These are phyloP conservation scores for Pleurotus tuoliensis DNA, from an alignment of 768 basidiomycete genomes.

Conservation along the genomic window DNA sequence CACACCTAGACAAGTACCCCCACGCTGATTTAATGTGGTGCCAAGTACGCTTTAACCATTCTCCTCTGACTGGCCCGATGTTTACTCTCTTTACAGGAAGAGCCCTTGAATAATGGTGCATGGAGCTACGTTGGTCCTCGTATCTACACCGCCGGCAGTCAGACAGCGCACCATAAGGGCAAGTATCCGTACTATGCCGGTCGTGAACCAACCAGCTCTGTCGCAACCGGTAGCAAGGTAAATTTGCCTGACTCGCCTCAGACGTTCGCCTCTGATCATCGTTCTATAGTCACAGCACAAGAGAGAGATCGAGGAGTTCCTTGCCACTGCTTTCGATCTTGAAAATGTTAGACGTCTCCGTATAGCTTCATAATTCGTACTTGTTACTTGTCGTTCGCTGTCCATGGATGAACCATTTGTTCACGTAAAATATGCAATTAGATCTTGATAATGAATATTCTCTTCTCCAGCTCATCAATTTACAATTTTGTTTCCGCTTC, in stretches of 20 bases:
- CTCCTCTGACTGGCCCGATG: background rate
- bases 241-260: constrained; percentile 12
- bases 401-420: too few species aligned
- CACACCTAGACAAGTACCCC: constrained; percentile 94
- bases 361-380: constrained; percentile 2
- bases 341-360: constrained; percentile 14
- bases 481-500: too few species aligned
- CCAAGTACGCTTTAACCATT: constrained; percentile 46
- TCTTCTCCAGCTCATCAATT: too few species aligned
- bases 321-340: constrained; percentile 53
- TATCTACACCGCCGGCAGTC: constrained; percentile 87
- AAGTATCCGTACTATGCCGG: constrained; percentile 93
- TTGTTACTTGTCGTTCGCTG: too few species aligned
- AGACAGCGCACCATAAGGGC: constrained; percentile 86
- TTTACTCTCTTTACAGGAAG: constrained; percentile 49
- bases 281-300: constrained; percentile 68
- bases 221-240: constrained; percentile 91
- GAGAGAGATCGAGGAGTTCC: constrained; percentile 82
- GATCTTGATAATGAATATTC: too few species aligned
- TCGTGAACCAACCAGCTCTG: constrained; percentile 86
- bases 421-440: too few species aligned
- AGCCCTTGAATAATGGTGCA: constrained; percentile 95
- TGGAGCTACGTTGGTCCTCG: constrained; percentile 97
- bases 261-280: constrained; percentile 13
- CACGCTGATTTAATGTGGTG: constrained; percentile 94